Base-by-base conservation (phyloP, 2,329 filamentous ascomycete genomes). In the Emergomyces pasteurianus region DNA sequence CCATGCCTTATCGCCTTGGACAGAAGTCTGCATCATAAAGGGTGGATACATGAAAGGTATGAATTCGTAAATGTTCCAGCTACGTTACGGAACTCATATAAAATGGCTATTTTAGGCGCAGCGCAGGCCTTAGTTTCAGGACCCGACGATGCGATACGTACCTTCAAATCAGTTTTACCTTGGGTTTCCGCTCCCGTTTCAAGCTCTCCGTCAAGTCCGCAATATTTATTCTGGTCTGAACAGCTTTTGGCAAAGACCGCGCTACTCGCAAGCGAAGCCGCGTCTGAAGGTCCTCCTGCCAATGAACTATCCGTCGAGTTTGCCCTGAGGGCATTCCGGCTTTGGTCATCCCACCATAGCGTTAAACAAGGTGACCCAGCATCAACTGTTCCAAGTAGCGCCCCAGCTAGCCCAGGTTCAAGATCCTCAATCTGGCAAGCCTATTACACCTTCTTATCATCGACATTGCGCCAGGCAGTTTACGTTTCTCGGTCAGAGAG, bases 381-480 rank as follows among this genome's bases (percentile, higher is more conserved):
- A 26, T 65, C 64, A 10, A n/a, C 63, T 18, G 43, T 55, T 43
- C 65, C 67, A 50, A 61, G 61, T 58, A 65, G 65, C 23, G 65
- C 64, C 54, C 54, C 62, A 28, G 63, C 66, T 0, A 67, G 65
- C n/a, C 62, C 68, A 23, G 65, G 63, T 3, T 67, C 71, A 1
- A 72, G 68, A 43, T 64, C 69, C 9, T 79, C 84, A 47, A 85
- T 95, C 52, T 96, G 92, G 92, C 86, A 83, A 67, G 84, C 89
- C 64, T 96, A 96, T 72, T 96, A 96, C 71, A 77, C 84, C 52
- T 84, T 88, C 0, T 77, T 96, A 21, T 95, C 91, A 1, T 80
- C 79, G n/a, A 83, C 95, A 42, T 74, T 96, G 7, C 86, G 87
- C 67, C 76, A 84, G 40, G 69, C 63, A 18, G 64, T 73, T 10